phyloP scores from a whole-genome alignment of 2,329 filamentous ascomycete species.

The Colletotrichum horii region DNA sequence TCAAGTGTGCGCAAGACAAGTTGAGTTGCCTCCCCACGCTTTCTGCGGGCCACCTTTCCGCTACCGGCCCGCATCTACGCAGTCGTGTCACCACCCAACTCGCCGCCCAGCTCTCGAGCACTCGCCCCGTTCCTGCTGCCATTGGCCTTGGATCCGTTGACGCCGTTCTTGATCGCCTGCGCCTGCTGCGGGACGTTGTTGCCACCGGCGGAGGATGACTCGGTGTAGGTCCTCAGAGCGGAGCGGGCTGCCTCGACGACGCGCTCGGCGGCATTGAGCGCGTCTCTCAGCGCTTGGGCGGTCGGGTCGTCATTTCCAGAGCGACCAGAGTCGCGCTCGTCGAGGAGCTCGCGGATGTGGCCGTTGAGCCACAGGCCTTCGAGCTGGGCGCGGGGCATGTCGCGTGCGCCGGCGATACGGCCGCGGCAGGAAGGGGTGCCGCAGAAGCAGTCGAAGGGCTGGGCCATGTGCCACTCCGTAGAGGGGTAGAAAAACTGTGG shows the following conservation, averaged over 20 bases:
- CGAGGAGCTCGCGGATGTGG: conserved; percentile 63
- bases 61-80: background rate
- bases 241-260: conserved; percentile 49
- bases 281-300: conserved; percentile 44
- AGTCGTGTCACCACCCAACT: conserved; percentile 66
- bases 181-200: background rate
- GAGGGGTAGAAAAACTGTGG: conserved; percentile 74
- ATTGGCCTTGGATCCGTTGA: conserved; percentile 19
- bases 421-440: conserved; percentile 62
- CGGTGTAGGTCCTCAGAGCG: conserved; percentile 46
- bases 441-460: conserved; percentile 73
- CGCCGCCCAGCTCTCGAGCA: conserved; percentile 57
- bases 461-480: conserved; percentile 77
- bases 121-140: conserved; percentile 15
- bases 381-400: conserved; percentile 61
- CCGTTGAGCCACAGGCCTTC: conserved; percentile 65
- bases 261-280: conserved; percentile 51
- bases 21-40: conserved; percentile 9
- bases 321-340: conserved; percentile 36
- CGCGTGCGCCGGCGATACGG: conserved; percentile 65
- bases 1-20: background rate
- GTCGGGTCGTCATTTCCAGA: conserved; percentile 40
- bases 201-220: conserved; percentile 25
- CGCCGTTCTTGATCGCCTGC: background rate
- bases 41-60: background rate